Conservation (phyloP, 177 flowering plant genomes). For the Tripterygium wilfordii region DNA sequence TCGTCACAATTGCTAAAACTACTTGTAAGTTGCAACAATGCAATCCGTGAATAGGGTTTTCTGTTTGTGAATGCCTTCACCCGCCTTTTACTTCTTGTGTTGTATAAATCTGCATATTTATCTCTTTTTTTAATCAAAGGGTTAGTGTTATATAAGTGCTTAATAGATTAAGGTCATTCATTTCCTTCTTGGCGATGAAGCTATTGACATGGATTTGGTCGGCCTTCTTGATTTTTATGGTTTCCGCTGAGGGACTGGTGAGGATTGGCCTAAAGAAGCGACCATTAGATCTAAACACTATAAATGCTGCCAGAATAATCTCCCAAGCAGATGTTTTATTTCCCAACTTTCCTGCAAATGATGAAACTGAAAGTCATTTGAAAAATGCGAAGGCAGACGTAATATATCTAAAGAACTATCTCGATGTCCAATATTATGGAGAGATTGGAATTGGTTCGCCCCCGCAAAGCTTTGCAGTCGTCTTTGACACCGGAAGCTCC, state of each 20-base stretch:
- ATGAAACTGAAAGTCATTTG: not conserved
- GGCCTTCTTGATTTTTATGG: not conserved
- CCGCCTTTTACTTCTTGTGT: no score
- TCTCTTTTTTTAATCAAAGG: no score
- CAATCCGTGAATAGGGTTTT: no score
- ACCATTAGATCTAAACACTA: conserved; percentile 8
- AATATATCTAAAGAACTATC: conserved; percentile 24
- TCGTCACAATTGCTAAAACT: no score
- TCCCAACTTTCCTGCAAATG: not conserved
- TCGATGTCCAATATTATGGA: conserved; percentile 36
- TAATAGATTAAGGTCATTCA: no score
- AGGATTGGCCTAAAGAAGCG: conserved; percentile 29
- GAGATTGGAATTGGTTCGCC: conserved; percentile 36
- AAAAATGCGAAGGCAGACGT: conserved; percentile 4
- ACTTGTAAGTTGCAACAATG: no score
- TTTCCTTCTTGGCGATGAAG: no score
- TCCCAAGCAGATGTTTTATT: not conserved
- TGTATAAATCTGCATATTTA: no score
- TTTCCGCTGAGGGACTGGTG: conserved; percentile 21
- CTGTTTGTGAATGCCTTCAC: no score
- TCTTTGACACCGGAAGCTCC: conserved; percentile 39
- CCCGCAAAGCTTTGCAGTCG: conserved; percentile 24
- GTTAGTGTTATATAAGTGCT: no score
- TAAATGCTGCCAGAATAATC: conserved; percentile 16
- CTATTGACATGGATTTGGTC: conserved; percentile 14